Base-by-base conservation (phyloP, 2,329 filamentous ascomycete genomes). In the Trichophyton rubrum region DNA sequence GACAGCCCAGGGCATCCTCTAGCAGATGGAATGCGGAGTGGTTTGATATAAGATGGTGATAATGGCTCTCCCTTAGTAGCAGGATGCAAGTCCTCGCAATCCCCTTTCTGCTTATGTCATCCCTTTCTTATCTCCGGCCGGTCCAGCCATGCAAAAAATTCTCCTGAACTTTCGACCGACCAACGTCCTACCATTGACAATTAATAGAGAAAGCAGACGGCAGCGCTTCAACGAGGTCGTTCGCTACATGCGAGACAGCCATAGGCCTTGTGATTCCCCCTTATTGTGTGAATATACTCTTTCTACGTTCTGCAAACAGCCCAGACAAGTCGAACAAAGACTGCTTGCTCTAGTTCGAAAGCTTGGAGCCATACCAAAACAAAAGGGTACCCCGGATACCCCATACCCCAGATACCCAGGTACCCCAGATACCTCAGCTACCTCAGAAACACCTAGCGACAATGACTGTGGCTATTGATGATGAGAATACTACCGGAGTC, bases 101-200 rank as follows among this genome's bases (percentile, higher is more conserved):
- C 51, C 27, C 51, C 51, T 55, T 35, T 35, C 51, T 35, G 51
- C 51, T 55, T 55, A 55, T 27, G 51, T 55, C 27, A 55, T 53
- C 49, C 13, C 2, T n/a, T 7, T 13, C 22, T 22, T 22, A 47
- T 15, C 45, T 51, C 51, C 51, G 51, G 33, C 33, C 27, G 27
- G 27, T 30, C 27, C 27, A 30, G 27, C 33, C 33, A 38, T 38
- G 9, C 9, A 38, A 13, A 13, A 38, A 55, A 51, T 27, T 47
- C 45, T 55, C 27, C 51, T 35, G 45, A 11, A 27, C 17, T 17
- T 27, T 51, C n/a, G n/a, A 55, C 51, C 45, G 30, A 51, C 15
- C 20, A 51, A 24, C 20, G 8, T 24, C 45, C 45, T 6, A 9
- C 3, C 24, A 51, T 51, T 43, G 6, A 43, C 40, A 43, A 43